Evolutionary conservation across 495 filamentous ascomycete species (phyloP), one percentile per base, ranked within the genome.

Genomic region (Talaromyces borbonicus): DNA sequence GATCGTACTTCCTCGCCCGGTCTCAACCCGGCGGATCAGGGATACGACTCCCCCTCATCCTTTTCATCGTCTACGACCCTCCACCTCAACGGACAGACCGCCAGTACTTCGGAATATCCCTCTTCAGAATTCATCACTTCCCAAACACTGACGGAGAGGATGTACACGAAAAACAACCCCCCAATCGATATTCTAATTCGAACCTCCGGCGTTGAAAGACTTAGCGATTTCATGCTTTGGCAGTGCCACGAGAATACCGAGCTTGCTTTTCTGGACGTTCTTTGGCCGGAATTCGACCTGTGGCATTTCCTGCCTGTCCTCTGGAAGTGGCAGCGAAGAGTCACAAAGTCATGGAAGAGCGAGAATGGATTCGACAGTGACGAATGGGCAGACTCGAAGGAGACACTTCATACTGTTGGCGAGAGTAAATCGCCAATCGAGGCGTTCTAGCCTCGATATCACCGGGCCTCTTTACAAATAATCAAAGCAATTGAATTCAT

Each of bases 191-290:
- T 98, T 0, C 76, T 97, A 20, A 72, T 98, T 15, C 75, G 92
- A 20, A 98, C 92, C 0, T 93, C 86, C 41, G 92, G 87, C 22
- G 92, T 98, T 8, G 83, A 89, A 56, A 74, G 92, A 16, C 64
- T 98, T 47, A 94, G 87, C 54, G 92, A 98, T 56, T 98, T 97
- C 56, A 89, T 98, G 89, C 79, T 98, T 43, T 98, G 92, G 92
- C 92, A 98, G 63, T 90, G 85, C 54, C 89, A 97, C 53, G 74
- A 93, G 55, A 71, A 90, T 33, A 97, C 92, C 0, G 83, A 95
- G 44, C 83, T 97, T 45, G 85, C 87, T 30, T 98, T 97, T 64
- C 60, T 95, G 31, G 78, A 95, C 47, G 90, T 87, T 46, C 66
- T 97, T 33, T 98, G 92, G 92, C 92, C 92, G 3, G 88, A 97